A percentile compares a stretch with the other conserved stretches of the same genome.
Evolutionary conservation across 371 early-diverging fungal species (phyloP).

Genomic region (Amoeboaphelidium protococcarum): DNA sequence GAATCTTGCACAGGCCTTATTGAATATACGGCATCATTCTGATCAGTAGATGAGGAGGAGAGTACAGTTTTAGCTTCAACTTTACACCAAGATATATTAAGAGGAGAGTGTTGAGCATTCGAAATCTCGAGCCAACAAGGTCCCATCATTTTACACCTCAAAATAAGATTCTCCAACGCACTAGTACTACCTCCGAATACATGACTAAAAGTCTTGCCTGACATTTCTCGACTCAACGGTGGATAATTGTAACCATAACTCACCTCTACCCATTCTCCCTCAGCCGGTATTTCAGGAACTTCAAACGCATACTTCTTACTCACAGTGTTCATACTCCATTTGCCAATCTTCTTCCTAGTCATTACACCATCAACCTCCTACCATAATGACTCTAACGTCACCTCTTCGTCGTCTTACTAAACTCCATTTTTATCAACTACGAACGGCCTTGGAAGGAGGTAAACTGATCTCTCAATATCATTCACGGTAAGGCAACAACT

Average conservation of each 20-base stretch:
- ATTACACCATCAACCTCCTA: constrained; percentile 37
- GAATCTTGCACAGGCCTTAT: background rate
- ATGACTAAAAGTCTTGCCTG: constrained; percentile 53
- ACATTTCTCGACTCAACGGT: constrained; percentile 29
- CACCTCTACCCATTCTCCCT: constrained; percentile 61
- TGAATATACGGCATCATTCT: constrained; percentile 3
- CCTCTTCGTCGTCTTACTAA: constrained; percentile 25
- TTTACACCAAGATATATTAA: constrained; percentile 59
- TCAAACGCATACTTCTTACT: constrained; percentile 81
- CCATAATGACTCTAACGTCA: constrained; percentile 34
- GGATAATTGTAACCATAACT: constrained; percentile 20
- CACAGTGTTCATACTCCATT: constrained; percentile 30
- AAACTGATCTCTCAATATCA: constrained; percentile 57
- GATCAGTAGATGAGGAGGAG: too few relatives aligned
- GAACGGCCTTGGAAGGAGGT: constrained; percentile 43
- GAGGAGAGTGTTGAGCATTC: constrained; percentile 13
- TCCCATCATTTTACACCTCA: constrained; percentile 86
- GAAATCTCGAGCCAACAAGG: constrained; percentile 72
- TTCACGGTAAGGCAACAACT: constrained; percentile 62
- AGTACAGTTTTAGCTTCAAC: too few relatives aligned
- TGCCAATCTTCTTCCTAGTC: constrained; percentile 21
- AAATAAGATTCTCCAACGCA: constrained; percentile 69
- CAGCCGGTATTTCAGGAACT: constrained; percentile 42
- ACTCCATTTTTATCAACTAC: constrained; percentile 23
- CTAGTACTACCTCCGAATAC: constrained; percentile 66